Evolutionary conservation across 108 stramenopile genomes (phyloP).

Genomic region (Chaetoceros muelleri): DNA sequence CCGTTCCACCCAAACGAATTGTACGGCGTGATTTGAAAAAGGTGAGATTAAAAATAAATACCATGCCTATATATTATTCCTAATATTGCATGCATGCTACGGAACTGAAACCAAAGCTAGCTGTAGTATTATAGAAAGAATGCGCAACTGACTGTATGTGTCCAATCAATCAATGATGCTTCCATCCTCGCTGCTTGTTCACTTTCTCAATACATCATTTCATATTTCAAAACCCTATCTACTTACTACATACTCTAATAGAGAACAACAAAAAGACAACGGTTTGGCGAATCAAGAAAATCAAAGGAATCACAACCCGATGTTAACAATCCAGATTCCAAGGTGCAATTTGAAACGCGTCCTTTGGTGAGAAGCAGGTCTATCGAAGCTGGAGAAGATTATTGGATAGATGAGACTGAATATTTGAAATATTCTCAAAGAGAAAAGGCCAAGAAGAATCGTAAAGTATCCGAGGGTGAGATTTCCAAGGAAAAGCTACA

Average conservation of each 20-base stretch:
- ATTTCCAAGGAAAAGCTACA: conserved; percentile 57
- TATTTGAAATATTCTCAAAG: conserved; percentile 31
- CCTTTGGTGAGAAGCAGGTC: conserved; percentile 42
- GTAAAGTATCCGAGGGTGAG: conserved; percentile 48
- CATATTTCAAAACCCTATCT: neutral
- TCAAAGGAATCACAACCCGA: too few species aligned
- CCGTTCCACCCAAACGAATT: neutral
- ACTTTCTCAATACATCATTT: neutral
- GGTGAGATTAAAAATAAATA: too few species aligned
- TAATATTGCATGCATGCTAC: too few species aligned
- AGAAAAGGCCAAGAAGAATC: conserved; percentile 34
- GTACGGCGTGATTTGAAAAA: neutral
- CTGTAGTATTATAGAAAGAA: neutral
- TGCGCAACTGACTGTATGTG: neutral
- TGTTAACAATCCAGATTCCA: too few species aligned
- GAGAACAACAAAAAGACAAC: neutral
- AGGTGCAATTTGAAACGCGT: conserved; percentile 27
- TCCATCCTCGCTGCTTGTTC: neutral
- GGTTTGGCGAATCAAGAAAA: neutral
- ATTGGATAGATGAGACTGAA: conserved; percentile 77
- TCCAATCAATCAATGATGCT: neutral
- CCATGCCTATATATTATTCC: too few species aligned
- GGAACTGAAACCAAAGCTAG: too few species aligned
- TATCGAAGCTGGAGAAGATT: conserved; percentile 64
- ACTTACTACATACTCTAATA: neutral